Conservation (phyloP, 2,329 filamentous ascomycete genomes). For the Teratosphaeria epicoccoides region DNA sequence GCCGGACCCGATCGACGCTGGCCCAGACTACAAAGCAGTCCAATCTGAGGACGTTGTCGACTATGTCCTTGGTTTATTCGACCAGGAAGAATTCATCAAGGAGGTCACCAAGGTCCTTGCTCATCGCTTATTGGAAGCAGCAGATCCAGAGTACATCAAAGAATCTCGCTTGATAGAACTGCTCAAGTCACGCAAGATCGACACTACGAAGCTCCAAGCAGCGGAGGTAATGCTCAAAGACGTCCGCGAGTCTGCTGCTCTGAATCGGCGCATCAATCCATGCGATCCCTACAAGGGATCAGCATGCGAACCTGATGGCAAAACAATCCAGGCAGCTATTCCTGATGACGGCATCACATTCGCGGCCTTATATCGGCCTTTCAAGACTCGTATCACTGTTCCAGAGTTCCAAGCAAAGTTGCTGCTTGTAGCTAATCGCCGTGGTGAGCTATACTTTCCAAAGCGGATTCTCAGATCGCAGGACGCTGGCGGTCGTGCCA, state of each 20-base stretch:
- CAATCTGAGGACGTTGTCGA: constrained; percentile 87
- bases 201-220: constrained; percentile 73
- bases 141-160: constrained; percentile 57
- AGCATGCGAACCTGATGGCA: constrained; percentile 15
- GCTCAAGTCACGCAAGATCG: constrained; percentile 70
- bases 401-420: constrained; percentile 17
- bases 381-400: constrained; percentile 18
- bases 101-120: constrained; percentile 86
- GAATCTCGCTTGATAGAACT: constrained; percentile 75
- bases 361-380: constrained; percentile 20
- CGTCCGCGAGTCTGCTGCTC: constrained; percentile 65
- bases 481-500: background rate
- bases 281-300: constrained; percentile 15
- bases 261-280: constrained; percentile 37
- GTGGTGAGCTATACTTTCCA: constrained; percentile 19
- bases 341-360: constrained; percentile 27
- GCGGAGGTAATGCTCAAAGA: constrained; percentile 98
- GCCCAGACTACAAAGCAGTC: constrained; percentile 76
- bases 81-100: constrained; percentile 88
- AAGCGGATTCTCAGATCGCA: constrained; percentile 18
- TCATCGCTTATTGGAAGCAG: constrained; percentile 59
- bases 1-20: constrained; percentile 85
- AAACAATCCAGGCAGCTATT: constrained; percentile 25
- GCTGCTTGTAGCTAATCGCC: constrained; percentile 18
- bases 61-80: constrained; percentile 77